Evolutionary conservation across 805 yeast genomes (phyloP).

Genomic region (Metschnikowia similis): DNA sequence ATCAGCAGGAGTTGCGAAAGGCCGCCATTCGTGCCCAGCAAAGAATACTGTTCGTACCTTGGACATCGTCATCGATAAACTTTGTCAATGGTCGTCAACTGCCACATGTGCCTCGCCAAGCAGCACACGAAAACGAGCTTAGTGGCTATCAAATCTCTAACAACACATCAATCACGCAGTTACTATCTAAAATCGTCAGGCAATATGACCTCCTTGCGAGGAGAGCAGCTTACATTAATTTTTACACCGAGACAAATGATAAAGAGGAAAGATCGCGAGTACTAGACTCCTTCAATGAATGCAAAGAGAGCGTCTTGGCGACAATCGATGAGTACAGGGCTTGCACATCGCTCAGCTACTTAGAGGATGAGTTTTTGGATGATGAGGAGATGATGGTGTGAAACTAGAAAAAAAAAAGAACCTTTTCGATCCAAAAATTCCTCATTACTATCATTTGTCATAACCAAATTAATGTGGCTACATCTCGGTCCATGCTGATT

Average conservation of each 20-base stretch:
- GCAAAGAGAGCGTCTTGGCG: conserved; percentile 43
- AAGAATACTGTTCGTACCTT: conserved; percentile 73
- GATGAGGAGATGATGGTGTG: conserved; percentile 20
- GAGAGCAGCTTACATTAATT: conserved; percentile 79
- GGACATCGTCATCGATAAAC: conserved; percentile 79
- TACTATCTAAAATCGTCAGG: conserved; percentile 61
- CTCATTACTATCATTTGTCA: background rate
- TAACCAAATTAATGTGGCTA: background rate
- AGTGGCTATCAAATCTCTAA: conserved; percentile 84
- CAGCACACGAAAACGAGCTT: conserved; percentile 20
- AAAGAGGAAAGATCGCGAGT: conserved; percentile 40
- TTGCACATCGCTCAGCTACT: conserved; percentile 39
- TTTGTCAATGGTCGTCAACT: conserved; percentile 73
- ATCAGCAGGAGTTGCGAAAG: conserved; percentile 68
- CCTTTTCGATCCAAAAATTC: too few relatives aligned
- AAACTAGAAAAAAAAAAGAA: background rate
- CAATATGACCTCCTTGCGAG: conserved; percentile 79
- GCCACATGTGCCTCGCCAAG: conserved; percentile 41
- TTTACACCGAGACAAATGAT: conserved; percentile 54
- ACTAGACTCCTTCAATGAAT: conserved; percentile 45
- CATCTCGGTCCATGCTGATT: background rate
- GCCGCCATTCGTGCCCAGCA: conserved; percentile 61
- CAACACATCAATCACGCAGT: conserved; percentile 66
- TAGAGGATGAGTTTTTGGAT: conserved; percentile 43
- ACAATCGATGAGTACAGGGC: conserved; percentile 46